Evolutionary conservation across 2,329 filamentous ascomycete genomes (phyloP), one percentile per base, ranked within the genome.

Genomic region (Alternaria triticina): DNA sequence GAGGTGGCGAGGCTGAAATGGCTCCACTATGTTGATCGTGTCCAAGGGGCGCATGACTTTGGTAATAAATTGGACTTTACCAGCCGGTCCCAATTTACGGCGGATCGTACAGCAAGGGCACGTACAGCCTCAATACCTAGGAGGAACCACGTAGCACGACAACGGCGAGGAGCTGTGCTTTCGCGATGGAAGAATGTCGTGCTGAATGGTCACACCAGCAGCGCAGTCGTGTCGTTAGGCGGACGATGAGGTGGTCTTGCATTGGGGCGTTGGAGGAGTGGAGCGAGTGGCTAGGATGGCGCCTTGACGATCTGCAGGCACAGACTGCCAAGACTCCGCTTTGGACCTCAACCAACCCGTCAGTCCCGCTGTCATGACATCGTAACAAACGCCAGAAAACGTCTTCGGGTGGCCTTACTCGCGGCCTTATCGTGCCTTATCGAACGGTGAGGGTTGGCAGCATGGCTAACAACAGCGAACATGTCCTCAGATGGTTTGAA

Each of bases 161-260:
- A 43, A 62, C 49, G 54, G 45, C 44, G 58, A 57, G 40, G 40
- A n/a, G 22, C 49, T 50, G 28, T 11, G 8, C 46, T 20, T 20
- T 25, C 7, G 36, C 40, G 22, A 36, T 40, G 49, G 52, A 54
- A 30, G 28, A 60, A 64, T 61, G 20, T 9, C n/a, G 28, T 36
- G 13, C 17, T 62, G 58, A 28, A 12, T 50, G 50, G 60, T 30
- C 50, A 61, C 49, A 9, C 70, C 62, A 65, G 60, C 65, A 67
- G 59, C 51, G 60, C 50, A 36, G 62, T 57, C 65, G 64, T 70
- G 62, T 59, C 65, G 64, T 70, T 73, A 68, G 62, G 66, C 61
- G 44, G 64, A 49, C 54, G 57, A 62, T 66, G 66, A 65, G 68
- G 57, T 70, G 69, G 67, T 69, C 54, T 64, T 70, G 70, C 70